A percentile compares a stretch with the other conserved stretches of the same genome.
These are phyloP conservation scores for Steccherinum ochraceum DNA, from an alignment of 768 basidiomycete species.

Conservation along the genomic window DNA sequence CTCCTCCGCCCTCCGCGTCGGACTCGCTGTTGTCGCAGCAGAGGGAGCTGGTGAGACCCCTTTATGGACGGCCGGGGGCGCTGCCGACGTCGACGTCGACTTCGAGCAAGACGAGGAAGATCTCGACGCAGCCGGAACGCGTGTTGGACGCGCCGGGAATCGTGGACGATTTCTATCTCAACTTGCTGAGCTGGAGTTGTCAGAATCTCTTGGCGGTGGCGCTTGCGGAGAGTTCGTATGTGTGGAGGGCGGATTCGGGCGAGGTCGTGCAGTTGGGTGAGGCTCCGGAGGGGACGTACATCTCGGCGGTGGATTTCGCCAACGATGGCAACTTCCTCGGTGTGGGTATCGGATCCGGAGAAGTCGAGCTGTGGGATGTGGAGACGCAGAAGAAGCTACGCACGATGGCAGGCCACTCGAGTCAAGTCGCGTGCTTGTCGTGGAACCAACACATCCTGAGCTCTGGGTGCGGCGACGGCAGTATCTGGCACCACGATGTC, in stretches of 20 bases:
- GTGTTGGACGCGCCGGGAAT: conserved; percentile 93
- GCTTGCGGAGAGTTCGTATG: conserved; percentile 78
- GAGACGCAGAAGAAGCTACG: conserved; percentile 72
- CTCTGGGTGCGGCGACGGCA: conserved; percentile 89
- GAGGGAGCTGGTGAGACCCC: conserved; percentile 69
- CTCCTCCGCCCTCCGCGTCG: conserved; percentile 72
- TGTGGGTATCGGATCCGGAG: conserved; percentile 72
- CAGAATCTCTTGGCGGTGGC: conserved; percentile 88
- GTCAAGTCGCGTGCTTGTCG: conserved; percentile 75
- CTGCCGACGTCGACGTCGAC: conserved; percentile 55
- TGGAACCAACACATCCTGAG: conserved; percentile 87
- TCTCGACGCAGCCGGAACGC: conserved; percentile 84
- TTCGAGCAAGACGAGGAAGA: conserved; percentile 71
- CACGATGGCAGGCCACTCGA: conserved; percentile 86
- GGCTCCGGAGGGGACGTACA: conserved; percentile 68
- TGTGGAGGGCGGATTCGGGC: conserved; percentile 92
- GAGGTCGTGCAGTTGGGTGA: conserved; percentile 73
- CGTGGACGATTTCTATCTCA: conserved; percentile 96
- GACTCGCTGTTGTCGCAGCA: conserved; percentile 72
- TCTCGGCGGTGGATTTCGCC: conserved; percentile 74
- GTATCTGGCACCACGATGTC: conserved; percentile 96
- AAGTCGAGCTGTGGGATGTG: conserved; percentile 94
- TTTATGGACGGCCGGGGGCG: conserved; percentile 63
- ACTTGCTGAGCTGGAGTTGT: conserved; percentile 84
- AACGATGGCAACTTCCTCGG: conserved; percentile 78